Evolutionary conservation across 345 rosid genomes (phyloP).

Genomic region (Psidium friedrichsthalianum): DNA sequence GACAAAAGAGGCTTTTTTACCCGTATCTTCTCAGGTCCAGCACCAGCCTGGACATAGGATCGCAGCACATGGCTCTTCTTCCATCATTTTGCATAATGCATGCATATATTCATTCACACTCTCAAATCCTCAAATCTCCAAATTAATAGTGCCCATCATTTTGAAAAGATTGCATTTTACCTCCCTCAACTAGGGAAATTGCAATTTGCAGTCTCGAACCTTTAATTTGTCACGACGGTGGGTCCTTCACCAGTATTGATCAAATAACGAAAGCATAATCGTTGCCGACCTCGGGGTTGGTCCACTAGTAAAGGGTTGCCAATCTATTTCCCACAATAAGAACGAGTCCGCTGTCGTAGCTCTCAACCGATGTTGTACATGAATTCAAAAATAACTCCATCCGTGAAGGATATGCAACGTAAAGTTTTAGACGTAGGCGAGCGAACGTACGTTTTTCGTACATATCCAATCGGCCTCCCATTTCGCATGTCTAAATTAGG

Average conservation of each 20-base stretch:
- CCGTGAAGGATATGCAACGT: background rate
- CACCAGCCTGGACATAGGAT: constrained; percentile 5
- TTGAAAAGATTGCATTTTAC: background rate
- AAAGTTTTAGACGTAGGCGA: background rate
- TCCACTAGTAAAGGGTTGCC: background rate
- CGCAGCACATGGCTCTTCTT: constrained; percentile 1
- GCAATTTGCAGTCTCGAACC: background rate
- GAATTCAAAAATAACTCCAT: background rate
- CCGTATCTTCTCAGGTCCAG: background rate
- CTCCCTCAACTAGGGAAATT: background rate
- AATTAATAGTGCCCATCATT: background rate
- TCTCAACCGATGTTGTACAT: background rate
- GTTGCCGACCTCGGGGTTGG: background rate
- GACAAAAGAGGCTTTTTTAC: background rate
- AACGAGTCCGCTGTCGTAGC: background rate
- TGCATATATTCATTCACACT: background rate
- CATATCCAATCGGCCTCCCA: background rate
- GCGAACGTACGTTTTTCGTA: background rate
- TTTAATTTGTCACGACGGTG: background rate
- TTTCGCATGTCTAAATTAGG: background rate
- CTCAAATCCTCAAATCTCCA: background rate
- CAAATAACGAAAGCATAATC: background rate
- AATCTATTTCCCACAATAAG: background rate
- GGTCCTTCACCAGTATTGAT: background rate
- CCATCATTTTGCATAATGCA: background rate